Evolutionary conservation across 345 rosid species (phyloP).

Genomic region (Eucalyptus tenuipes): DNA sequence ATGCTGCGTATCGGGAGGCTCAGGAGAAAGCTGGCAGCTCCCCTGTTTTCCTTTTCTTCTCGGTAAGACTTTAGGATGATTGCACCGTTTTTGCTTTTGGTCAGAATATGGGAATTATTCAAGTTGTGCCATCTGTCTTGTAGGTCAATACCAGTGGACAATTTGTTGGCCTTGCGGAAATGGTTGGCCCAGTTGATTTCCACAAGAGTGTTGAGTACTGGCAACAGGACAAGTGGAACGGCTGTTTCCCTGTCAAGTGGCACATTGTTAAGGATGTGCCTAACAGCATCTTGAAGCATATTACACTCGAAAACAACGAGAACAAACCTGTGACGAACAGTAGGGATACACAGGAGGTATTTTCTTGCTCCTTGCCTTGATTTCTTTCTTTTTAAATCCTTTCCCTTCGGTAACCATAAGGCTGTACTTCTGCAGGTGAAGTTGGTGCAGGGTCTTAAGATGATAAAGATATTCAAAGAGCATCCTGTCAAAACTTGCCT

Average conservation of each 20-base stretch:
- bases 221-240: slow-evolving; percentile 99
- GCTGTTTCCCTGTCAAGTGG: slow-evolving; percentile 92
- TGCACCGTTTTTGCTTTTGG: neutral
- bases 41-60: slow-evolving; percentile 78
- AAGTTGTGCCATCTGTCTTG: neutral
- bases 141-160: slow-evolving; percentile 97
- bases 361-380: neutral
- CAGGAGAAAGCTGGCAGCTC: slow-evolving; percentile 59
- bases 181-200: slow-evolving; percentile 84
- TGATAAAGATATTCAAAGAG: slow-evolving; percentile 78
- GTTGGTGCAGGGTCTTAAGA: slow-evolving; percentile 65
- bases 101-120: neutral
- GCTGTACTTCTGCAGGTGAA: slow-evolving; percentile 29
- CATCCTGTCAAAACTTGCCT: slow-evolving; percentile 66
- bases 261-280: slow-evolving; percentile 93
- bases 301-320: slow-evolving; percentile 90
- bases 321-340: slow-evolving; percentile 94
- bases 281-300: slow-evolving; percentile 75
- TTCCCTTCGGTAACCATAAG: neutral
- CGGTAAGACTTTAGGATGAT: slow-evolving; percentile 28
- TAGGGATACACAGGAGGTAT: slow-evolving; percentile 93
- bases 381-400: neutral
- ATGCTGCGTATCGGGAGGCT: slow-evolving; percentile 80
- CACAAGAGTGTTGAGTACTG: slow-evolving; percentile 68
- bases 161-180: slow-evolving; percentile 91